Evolutionary conservation across 352 stramenopile genomes (phyloP).

Genomic region (Pythium brachiatum): DNA sequence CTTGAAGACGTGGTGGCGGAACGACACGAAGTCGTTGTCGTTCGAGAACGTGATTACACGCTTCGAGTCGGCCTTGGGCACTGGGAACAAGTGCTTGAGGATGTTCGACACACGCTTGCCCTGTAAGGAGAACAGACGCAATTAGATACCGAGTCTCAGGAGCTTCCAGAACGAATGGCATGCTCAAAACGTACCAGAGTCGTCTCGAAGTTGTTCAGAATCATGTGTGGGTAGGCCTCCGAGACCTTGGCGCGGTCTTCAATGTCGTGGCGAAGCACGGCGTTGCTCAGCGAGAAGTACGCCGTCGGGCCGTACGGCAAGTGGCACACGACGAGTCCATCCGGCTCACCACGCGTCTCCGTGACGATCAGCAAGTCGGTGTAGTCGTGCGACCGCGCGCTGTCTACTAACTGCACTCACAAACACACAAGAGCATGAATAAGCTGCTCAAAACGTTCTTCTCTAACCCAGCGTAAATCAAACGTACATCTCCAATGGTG

Average conservation of each 20-base stretch:
- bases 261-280: constrained; percentile 98
- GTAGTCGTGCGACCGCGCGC: constrained; percentile 95
- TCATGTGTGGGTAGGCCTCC: constrained; percentile 95
- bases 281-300: constrained; percentile 97
- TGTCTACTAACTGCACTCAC: constrained; percentile 92
- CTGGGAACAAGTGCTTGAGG: constrained; percentile 98
- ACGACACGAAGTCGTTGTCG: constrained; percentile 98
- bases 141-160: not conserved
- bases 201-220: constrained; percentile 97
- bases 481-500: constrained; percentile 86
- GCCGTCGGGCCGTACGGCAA: constrained; percentile 98
- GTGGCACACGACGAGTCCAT: constrained; percentile 98
- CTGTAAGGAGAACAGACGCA: constrained; percentile 1
- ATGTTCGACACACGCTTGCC: constrained; percentile 96
- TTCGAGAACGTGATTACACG: constrained; percentile 98
- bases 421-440: not conserved
- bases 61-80: constrained; percentile 95
- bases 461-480: not conserved
- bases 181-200: constrained; percentile 47
- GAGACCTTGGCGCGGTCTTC: constrained; percentile 93
- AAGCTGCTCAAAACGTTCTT: not conserved
- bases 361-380: constrained; percentile 98
- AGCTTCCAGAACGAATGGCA: not conserved
- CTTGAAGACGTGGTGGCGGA: constrained; percentile 99
- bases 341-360: constrained; percentile 97